Percentiles rank a stretch among this genome's conserved stretches.
These are phyloP conservation scores for Fusarium euwallaceae DNA, from an alignment of 2,329 filamentous ascomycete species.

Conservation along the genomic window DNA sequence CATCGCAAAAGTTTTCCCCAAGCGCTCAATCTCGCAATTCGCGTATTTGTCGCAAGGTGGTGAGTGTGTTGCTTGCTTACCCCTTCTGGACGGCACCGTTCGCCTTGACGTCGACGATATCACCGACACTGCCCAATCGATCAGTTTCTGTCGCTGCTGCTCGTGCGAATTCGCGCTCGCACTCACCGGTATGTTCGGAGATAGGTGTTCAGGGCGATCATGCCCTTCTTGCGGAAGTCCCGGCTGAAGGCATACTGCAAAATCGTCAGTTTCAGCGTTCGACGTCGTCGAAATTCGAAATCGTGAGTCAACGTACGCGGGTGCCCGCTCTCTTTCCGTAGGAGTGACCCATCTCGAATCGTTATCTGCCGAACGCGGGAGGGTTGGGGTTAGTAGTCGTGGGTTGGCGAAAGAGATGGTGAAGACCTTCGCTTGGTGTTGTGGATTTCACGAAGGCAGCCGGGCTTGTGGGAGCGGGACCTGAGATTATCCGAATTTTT, in stretches of 20 bases:
- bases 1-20: conserved; percentile 11
- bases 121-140: conserved; percentile 79
- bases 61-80: conserved; percentile 67
- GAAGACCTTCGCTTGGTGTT: conserved; percentile 51
- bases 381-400: conserved; percentile 59
- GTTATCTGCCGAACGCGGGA: conserved; percentile 58
- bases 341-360: conserved; percentile 85
- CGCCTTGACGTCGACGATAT: conserved; percentile 98
- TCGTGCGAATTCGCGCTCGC: neutral
- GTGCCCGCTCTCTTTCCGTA: conserved; percentile 89
- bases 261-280: conserved; percentile 49
- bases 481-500: conserved; percentile 55
- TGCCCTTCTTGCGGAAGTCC: conserved; percentile 94
- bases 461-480: conserved; percentile 54
- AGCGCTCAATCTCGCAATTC: conserved; percentile 30
- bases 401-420: conserved; percentile 54
- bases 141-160: conserved; percentile 55
- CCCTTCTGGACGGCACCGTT: conserved; percentile 99
- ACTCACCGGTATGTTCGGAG: conserved; percentile 87
- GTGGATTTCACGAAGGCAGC: conserved; percentile 53
- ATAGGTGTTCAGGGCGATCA: conserved; percentile 95
- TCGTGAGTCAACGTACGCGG: conserved; percentile 71
- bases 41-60: conserved; percentile 33
- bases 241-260: conserved; percentile 89
- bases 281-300: conserved; percentile 31